Conservation (phyloP, 192 early-diverging fungal species). For the Backusella parvicylindrica region DNA sequence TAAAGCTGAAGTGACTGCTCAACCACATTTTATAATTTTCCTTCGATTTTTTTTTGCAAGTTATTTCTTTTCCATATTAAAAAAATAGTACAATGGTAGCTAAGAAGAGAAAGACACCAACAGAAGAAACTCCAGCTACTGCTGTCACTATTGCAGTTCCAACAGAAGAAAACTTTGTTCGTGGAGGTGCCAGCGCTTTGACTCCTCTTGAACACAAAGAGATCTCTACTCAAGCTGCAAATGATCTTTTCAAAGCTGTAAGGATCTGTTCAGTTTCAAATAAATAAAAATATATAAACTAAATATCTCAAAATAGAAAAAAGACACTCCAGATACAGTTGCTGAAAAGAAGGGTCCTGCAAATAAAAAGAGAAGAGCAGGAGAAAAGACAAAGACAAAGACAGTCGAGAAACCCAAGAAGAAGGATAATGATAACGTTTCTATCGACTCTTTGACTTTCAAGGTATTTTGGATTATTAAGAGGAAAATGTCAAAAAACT, state of each 20-base stretch:
- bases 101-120: conserved; percentile 15
- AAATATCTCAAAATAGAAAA: neutral
- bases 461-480: conserved; percentile 44
- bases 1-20: neutral
- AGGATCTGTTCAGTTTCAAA: neutral
- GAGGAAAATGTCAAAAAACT: too few relatives aligned
- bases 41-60: neutral
- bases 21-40: neutral
- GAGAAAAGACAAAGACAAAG: conserved; percentile 46
- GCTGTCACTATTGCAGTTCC: conserved; percentile 27
- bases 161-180: conserved; percentile 73
- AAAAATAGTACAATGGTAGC: conserved; percentile 13
- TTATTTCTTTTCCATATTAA: conserved; percentile 6
- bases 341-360: conserved; percentile 37
- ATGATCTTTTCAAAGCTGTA: conserved; percentile 57
- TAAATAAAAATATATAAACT: neutral
- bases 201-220: conserved; percentile 85
- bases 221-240: conserved; percentile 68
- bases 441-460: conserved; percentile 51
- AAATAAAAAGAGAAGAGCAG: conserved; percentile 55
- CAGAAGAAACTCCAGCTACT: conserved; percentile 10
- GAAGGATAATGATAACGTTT: conserved; percentile 21
- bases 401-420: conserved; percentile 27
- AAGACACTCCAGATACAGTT: conserved; percentile 18
- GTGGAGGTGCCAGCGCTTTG: conserved; percentile 76